Evolutionary conservation across 2,329 filamentous ascomycete genomes (phyloP), one percentile per base, ranked within the genome.

Genomic region (Septoria petroselini): DNA sequence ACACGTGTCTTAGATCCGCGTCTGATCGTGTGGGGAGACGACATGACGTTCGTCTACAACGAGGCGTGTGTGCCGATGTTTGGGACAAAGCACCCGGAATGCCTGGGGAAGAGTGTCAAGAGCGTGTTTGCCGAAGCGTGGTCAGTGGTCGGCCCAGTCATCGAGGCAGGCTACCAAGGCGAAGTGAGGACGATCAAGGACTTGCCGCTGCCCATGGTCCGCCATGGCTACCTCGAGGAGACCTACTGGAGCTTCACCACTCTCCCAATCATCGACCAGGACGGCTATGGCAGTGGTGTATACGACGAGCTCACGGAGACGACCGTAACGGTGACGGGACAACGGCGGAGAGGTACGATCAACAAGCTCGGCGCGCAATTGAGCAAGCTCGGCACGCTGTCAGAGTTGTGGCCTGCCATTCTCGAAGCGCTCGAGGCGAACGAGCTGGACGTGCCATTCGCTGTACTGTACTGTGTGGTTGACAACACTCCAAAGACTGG

Each of bases 21-120:
- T 3, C 43, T 65, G 18, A 23, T 68, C 3, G 45, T 67, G 4
- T 66, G 60, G 66, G 69, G 70, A 6, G 52, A 65, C 5, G 59
- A 67, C 2, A 62, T 67, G 35, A 59, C 54, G 0, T 58, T 64
- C 25, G 53, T 66, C 11, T 64, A 66, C 53, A 66, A 66, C 50
- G 63, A 64, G 37, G 56, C 60, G 5, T 62, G 58, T 27, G 54
- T 61, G 7, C 58, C 57, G 7, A 18, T 66, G 4, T 60, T 61
- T 17, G 61, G 54, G 9, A 39, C 47, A 1, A 61, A 60, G 45
- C 62, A 66, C 41, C 62, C 63, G 1, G 34, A 31, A 4, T 53
- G 46, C 19, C 43, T 65, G 15, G 63, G 62, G 3, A 35, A 54
- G 31, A 51, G 47, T 14, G 50, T 54, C 3, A 44, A 44, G 7